A percentile compares a stretch with the other conserved stretches of the same genome.
Conservation (phyloP, 192 early-diverging fungal species). For the Paraglomus brasilianum region DNA sequence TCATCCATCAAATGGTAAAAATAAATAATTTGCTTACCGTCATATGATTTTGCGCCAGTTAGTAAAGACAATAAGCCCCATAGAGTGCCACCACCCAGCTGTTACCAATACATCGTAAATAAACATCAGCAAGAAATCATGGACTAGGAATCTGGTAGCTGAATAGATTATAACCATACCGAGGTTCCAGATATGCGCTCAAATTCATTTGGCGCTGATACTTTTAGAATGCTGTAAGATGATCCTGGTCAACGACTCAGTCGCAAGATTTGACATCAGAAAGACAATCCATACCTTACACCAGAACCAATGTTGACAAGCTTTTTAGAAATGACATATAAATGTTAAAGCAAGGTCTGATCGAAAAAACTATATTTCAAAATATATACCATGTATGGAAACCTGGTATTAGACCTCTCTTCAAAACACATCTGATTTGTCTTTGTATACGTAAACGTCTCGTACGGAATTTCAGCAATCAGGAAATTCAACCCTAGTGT, state of each 20-base stretch:
- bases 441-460: slow-evolving; percentile 90
- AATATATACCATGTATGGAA: slow-evolving; percentile 87
- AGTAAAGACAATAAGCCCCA: slow-evolving; percentile 91
- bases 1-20: not conserved
- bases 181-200: slow-evolving; percentile 88
- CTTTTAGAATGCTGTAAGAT: slow-evolving; percentile 77
- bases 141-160: too few species aligned
- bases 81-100: slow-evolving; percentile 92
- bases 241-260: not conserved
- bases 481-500: slow-evolving; percentile 84
- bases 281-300: slow-evolving; percentile 56
- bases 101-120: too few species aligned
- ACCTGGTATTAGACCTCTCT: slow-evolving; percentile 59
- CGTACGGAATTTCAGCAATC: slow-evolving; percentile 87
- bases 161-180: slow-evolving; percentile 40
- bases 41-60: slow-evolving; percentile 86
- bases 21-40: slow-evolving; percentile 51
- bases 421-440: slow-evolving; percentile 63
- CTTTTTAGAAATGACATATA: slow-evolving; percentile 35
- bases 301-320: slow-evolving; percentile 97
- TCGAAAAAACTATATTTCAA: too few species aligned
- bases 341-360: not conserved
- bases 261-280: not conserved
- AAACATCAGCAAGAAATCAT: too few species aligned
- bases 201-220: slow-evolving; percentile 80